Base-by-base conservation (phyloP, 2,329 filamentous ascomycete genomes). In the Myrmaecium sp. region DNA sequence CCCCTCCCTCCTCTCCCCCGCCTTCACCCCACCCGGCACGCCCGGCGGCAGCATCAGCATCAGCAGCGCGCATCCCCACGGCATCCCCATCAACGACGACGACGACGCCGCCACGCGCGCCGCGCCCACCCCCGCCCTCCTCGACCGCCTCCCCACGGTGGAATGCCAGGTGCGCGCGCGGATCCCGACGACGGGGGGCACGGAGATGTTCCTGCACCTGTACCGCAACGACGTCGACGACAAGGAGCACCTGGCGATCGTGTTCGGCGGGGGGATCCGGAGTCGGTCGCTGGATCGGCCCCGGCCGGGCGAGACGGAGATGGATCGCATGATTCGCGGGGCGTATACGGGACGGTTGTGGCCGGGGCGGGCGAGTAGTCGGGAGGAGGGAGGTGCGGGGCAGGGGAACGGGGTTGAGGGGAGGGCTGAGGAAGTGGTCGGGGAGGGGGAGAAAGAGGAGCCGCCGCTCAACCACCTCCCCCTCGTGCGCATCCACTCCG, bases 161-260 rank as follows among this genome's bases (percentile, higher is more conserved):
- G 74, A 81, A 48, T 98, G 89, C 57, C 73, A 91, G 36, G 89
- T 95, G 25, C 77, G 89, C 38, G 89, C 89, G 11, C 75, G 89
- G 29, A 98, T 98, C 41, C 89, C 89, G 1, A 95, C 86, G 1
- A 86, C 82, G 2, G 72, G 68, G 0, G 86, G 86, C 3, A 79
- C 83, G 7, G 84, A 98, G 52, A 95, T 98, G 83, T 98, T 91
- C 53, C 56, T 98, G 27, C 86, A 98, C 46, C 62, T 95, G 1
- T 98, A 98, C 56, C 74, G 74, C 35, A 98, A 98, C 54, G 79
- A 79, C 41, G 71, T 81, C 5, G 89, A 98, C 51, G 80, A 75
- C 37, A 98, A 98, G 54, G 89, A 98, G 47, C 89, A 98, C 49
- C 58, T 98, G 27, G 89, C 89, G 11, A 95, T 98, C 44, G 89